Evolutionary conservation across 2,329 filamentous ascomycete species (phyloP).

Genomic region (Penicillium sp.): DNA sequence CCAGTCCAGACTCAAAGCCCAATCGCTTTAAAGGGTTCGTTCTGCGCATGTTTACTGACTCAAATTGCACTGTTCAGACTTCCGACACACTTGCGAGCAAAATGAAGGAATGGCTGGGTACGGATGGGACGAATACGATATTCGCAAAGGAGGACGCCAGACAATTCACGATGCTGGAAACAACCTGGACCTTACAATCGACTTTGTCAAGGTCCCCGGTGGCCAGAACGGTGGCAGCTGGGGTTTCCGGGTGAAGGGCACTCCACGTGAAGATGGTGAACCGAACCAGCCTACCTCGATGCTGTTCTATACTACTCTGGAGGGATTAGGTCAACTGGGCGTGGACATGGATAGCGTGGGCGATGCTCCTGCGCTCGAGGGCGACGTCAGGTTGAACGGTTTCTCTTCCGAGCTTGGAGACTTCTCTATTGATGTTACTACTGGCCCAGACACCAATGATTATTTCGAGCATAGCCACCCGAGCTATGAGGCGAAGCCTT

Average conservation of each 20-base stretch:
- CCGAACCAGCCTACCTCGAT: conserved; percentile 71
- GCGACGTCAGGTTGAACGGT: conserved; percentile 69
- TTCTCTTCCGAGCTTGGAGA: conserved; percentile 70
- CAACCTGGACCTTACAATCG: conserved; percentile 83
- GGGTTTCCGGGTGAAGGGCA: conserved; percentile 84
- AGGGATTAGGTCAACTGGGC: conserved; percentile 69
- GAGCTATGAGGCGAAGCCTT: conserved; percentile 66
- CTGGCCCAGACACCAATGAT: conserved; percentile 64
- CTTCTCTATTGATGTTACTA: conserved; percentile 76
- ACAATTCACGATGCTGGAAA: conserved; percentile 90
- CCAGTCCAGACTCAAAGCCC: too few relatives aligned
- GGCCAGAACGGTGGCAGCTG: conserved; percentile 85
- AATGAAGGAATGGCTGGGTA: conserved; percentile 92
- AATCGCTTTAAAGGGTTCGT: background rate
- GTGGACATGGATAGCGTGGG: conserved; percentile 55
- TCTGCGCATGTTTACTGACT: background rate
- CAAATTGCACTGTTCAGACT: conserved; percentile 46
- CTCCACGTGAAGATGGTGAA: conserved; percentile 68
- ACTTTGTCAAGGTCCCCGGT: conserved; percentile 89
- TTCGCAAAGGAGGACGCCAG: conserved; percentile 81
- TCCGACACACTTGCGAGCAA: conserved; percentile 95
- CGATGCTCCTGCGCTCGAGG: conserved; percentile 51
- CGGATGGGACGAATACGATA: conserved; percentile 97
- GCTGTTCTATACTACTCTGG: conserved; percentile 78
- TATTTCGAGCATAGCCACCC: conserved; percentile 60